A percentile compares a stretch with the other conserved stretches of the same genome.
Conservation (phyloP, 139 green algal species). For the Chlorella sp. region DNA sequence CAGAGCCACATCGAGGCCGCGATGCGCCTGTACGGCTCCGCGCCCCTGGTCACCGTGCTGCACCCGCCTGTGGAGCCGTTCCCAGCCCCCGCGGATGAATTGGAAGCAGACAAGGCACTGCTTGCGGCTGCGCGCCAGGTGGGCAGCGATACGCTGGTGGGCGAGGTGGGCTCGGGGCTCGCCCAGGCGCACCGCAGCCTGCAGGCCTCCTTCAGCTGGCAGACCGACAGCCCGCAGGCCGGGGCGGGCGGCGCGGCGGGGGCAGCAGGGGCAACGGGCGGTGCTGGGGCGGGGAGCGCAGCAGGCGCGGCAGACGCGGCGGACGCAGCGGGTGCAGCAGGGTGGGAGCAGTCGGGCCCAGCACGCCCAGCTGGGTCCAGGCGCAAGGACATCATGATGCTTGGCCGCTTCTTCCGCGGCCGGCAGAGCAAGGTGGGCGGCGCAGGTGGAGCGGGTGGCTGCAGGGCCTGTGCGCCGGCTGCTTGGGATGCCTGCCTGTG, state of each 20-base stretch:
- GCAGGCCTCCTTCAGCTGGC: not conserved
- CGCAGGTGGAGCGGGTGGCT: not conserved
- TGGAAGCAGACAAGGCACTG: not conserved
- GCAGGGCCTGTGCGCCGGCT: not conserved
- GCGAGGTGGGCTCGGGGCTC: not conserved
- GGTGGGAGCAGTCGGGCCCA: no score
- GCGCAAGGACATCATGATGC: constrained; percentile 29
- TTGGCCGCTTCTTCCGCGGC: constrained; percentile 34
- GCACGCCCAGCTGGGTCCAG: no score
- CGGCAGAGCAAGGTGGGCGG: constrained; percentile 38
- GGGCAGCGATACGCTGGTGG: not conserved
- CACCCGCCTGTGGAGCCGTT: constrained; percentile 35
- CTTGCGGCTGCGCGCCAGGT: no score
- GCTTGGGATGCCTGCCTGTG: no score
- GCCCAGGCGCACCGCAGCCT: no score
- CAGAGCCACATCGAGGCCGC: not conserved
- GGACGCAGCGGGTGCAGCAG: no score
- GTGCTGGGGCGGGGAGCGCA: not conserved
- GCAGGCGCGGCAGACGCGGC: not conserved
- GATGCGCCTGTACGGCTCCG: not conserved
- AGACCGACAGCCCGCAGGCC: not conserved
- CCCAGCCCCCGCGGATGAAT: not conserved
- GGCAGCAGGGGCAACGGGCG: no score
- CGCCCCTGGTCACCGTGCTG: constrained; percentile 12
- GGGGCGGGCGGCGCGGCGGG: not conserved